These are phyloP conservation scores for Akanthomyces muscarius DNA, from an alignment of 2,329 filamentous ascomycete species.

Conservation along the genomic window DNA sequence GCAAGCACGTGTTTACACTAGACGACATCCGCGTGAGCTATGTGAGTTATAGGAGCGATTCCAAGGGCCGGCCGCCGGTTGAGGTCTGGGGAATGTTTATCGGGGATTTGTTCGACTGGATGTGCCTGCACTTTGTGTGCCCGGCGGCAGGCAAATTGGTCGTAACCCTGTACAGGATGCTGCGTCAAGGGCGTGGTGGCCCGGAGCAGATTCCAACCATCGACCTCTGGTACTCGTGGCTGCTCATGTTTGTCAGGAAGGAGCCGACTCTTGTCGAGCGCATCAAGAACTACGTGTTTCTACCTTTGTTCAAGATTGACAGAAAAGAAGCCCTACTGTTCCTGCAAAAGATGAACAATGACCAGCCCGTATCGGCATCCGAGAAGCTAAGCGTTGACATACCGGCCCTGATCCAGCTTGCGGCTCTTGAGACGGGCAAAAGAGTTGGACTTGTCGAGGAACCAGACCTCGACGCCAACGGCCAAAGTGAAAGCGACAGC, in stretches of 20 bases:
- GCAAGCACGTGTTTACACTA: slow-evolving; percentile 53
- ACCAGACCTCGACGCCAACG: slow-evolving; percentile 36
- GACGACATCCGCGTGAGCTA: slow-evolving; percentile 44
- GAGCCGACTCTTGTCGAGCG: slow-evolving; percentile 54
- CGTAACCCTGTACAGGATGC: slow-evolving; percentile 50
- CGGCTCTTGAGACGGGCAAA: slow-evolving; percentile 67
- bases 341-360: slow-evolving; percentile 52
- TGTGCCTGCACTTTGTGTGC: slow-evolving; percentile 54
- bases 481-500: slow-evolving; percentile 21
- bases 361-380: slow-evolving; percentile 43
- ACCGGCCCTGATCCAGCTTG: slow-evolving; percentile 57
- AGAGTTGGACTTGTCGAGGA: slow-evolving; percentile 67
- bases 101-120: slow-evolving; percentile 50
- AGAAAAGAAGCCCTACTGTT: slow-evolving; percentile 51
- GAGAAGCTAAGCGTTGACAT: slow-evolving; percentile 44
- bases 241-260: slow-evolving; percentile 46
- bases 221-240: slow-evolving; percentile 52
- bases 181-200: slow-evolving; percentile 33
- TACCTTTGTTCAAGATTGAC: slow-evolving; percentile 59
- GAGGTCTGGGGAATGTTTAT: slow-evolving; percentile 49
- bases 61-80: slow-evolving; percentile 16
- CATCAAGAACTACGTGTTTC: slow-evolving; percentile 61
- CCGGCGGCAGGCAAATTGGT: slow-evolving; percentile 59
- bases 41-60: slow-evolving; percentile 32
- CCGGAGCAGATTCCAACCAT: slow-evolving; percentile 31